Percentiles rank a stretch among this genome's conserved stretches.
These are phyloP conservation scores for Thymus mandschuricus DNA, from an alignment of 257 asterid species.

Conservation along the genomic window DNA sequence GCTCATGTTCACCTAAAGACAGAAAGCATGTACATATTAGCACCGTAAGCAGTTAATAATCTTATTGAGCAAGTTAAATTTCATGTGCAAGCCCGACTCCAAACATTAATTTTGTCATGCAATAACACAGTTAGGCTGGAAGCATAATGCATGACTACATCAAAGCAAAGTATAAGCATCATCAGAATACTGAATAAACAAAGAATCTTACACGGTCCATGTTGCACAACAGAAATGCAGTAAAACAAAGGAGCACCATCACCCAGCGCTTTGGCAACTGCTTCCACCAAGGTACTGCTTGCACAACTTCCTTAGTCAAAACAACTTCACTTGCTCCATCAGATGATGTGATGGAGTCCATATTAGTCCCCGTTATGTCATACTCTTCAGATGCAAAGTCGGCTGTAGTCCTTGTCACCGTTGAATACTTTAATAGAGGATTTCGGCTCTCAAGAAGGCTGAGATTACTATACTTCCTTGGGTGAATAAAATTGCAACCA, in stretches of 20 bases:
- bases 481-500: constrained; percentile 41
- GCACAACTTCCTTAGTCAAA: constrained; percentile 47
- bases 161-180: constrained; percentile 2
- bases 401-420: constrained; percentile 62
- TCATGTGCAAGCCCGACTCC: constrained; percentile 9
- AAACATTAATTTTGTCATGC: constrained; percentile 11
- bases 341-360: constrained; percentile 53
- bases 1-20: constrained; percentile 94
- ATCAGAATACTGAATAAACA: background rate
- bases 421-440: constrained; percentile 47
- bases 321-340: constrained; percentile 64
- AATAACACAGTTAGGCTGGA: constrained; percentile 24
- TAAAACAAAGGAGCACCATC: constrained; percentile 93
- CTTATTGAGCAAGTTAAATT: constrained; percentile 7
- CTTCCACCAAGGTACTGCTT: constrained; percentile 69
- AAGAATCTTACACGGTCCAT: constrained; percentile 89
- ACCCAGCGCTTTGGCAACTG: constrained; percentile 90
- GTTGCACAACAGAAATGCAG: constrained; percentile 91
- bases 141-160: background rate
- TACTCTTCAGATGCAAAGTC: constrained; percentile 80
- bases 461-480: constrained; percentile 49
- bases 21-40: constrained; percentile 26
- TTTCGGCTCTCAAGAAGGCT: constrained; percentile 46
- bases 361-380: constrained; percentile 54
- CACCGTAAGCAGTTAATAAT: constrained; percentile 14